Evolutionary conservation across 208 protist species (phyloP).

Genomic region (Tritrichomonas musculus): DNA sequence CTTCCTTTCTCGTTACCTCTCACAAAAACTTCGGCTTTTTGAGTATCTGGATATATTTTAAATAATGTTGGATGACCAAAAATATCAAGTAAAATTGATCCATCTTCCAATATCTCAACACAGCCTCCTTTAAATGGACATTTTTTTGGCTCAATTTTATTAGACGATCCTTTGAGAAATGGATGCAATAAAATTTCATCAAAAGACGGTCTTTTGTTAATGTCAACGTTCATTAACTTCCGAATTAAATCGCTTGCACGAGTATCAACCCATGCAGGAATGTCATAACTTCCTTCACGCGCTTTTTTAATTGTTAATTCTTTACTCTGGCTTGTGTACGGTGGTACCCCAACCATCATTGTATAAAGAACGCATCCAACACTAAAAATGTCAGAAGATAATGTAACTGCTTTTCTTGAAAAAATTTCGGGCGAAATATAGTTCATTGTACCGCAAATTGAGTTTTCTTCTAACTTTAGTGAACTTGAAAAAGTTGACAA

Average conservation of each 20-base stretch:
- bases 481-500: background rate
- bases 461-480: background rate
- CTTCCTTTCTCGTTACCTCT: background rate
- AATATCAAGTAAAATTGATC: background rate
- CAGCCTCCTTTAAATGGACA: background rate
- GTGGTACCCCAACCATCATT: background rate
- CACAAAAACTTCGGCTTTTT: background rate
- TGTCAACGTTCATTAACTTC: background rate
- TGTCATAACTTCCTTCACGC: background rate
- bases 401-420: background rate
- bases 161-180: background rate
- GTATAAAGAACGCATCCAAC: background rate
- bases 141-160: background rate
- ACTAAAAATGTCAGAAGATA: background rate
- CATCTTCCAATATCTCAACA: background rate
- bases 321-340: background rate
- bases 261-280: background rate
- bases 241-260: background rate
- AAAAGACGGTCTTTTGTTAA: background rate
- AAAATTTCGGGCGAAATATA: constrained; percentile 23
- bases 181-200: background rate
- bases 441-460: background rate
- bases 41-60: background rate
- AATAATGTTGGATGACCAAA: background rate
- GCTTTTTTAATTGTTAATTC: background rate